Conservation (phyloP, 306 rosid species). For the Prosopis cineraria region DNA sequence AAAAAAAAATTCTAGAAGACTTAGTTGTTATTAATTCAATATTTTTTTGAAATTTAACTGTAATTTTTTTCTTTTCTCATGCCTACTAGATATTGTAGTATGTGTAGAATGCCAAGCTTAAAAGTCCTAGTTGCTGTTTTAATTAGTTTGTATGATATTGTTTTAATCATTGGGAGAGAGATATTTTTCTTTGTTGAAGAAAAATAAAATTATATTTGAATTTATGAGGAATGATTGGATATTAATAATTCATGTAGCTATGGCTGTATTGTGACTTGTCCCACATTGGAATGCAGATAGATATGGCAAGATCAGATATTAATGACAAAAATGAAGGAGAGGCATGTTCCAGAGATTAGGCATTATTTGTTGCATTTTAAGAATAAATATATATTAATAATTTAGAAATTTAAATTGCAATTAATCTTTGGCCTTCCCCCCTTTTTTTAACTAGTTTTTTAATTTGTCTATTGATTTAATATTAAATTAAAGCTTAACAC, state of each 20-base stretch:
- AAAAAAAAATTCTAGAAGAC: no score
- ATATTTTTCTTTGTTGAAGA: neutral
- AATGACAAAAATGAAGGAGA: neutral
- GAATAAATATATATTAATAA: neutral
- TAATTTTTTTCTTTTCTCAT: no score
- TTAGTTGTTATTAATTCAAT: no score
- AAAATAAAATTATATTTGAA: neutral
- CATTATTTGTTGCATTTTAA: neutral
- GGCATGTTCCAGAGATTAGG: neutral
- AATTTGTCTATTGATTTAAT: no score
- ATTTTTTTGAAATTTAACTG: no score
- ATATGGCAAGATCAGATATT: neutral
- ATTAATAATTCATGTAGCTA: conserved; percentile 14
- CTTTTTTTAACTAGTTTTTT: no score
- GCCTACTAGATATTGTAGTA: no score
- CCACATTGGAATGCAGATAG: neutral
- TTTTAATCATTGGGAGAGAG: neutral
- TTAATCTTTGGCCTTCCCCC: no score
- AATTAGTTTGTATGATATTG: no score
- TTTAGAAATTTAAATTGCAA: conserved; percentile 10
- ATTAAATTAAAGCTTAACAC: no score
- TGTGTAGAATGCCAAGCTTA: no score
- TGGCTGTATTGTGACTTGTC: conserved; percentile 14
- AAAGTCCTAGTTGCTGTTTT: no score
- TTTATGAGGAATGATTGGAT: neutral